Percentiles rank a stretch among this genome's conserved stretches.
phyloP scores from a whole-genome alignment of 495 filamentous ascomycete species.

The Xylaria curta region DNA sequence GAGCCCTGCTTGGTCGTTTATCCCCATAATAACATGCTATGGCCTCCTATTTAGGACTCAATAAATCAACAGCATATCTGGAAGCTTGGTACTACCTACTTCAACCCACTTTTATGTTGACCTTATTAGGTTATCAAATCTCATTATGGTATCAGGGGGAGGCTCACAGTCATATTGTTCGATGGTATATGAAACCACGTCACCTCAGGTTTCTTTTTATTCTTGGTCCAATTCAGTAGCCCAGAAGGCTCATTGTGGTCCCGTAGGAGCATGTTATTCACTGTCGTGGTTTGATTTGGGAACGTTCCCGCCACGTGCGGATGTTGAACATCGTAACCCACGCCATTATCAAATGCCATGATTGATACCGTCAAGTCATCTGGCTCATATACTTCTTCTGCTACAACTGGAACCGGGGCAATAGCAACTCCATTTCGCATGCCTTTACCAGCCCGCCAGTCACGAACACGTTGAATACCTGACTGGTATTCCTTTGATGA shows the following conservation, averaged over 20 bases:
- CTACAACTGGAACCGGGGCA: neutral
- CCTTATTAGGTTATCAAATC: neutral
- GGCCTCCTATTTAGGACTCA: conserved; percentile 28
- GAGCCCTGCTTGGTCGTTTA: conserved; percentile 30
- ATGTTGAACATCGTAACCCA: neutral
- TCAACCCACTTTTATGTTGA: conserved; percentile 8
- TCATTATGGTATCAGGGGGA: neutral
- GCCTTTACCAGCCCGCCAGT: conserved; percentile 1
- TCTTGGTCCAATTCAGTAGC: neutral
- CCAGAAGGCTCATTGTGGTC: neutral
- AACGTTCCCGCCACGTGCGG: conserved; percentile 26
- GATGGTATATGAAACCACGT: conserved; percentile 42
- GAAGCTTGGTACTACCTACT: neutral
- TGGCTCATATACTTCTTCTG: conserved; percentile 8
- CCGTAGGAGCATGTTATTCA: neutral
- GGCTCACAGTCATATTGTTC: conserved; percentile 42
- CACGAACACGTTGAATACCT: neutral
- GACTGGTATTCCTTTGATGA: conserved; percentile 1
- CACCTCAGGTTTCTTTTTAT: neutral
- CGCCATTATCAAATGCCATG: conserved; percentile 24
- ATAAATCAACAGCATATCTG: neutral
- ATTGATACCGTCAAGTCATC: neutral
- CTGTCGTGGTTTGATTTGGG: conserved; percentile 14
- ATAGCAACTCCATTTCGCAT: conserved; percentile 3
- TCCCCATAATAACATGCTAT: conserved; percentile 42